Conservation (phyloP, 129 eudicot species). For the Pulicaria dysenterica region DNA sequence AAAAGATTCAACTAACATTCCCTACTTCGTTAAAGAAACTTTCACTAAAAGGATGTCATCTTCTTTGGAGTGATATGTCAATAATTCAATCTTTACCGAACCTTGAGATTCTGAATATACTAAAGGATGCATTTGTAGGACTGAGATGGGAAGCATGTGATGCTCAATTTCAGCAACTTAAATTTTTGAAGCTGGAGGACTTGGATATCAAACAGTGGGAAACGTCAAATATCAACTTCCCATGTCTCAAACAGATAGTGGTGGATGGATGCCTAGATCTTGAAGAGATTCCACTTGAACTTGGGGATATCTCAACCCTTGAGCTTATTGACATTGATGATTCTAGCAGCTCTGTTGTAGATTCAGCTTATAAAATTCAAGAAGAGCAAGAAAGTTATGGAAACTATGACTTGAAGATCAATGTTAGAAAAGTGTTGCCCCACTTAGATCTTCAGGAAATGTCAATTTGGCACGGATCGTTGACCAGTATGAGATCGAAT, state of each 20-base stretch:
- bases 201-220: conserved; percentile 24
- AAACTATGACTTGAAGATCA: conserved; percentile 21
- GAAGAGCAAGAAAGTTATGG: conserved; percentile 17
- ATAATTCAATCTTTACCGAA: conserved; percentile 37
- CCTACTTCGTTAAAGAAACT: conserved; percentile 38
- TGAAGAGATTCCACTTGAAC: conserved; percentile 28
- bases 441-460: no score
- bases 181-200: conserved; percentile 20
- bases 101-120: conserved; percentile 43
- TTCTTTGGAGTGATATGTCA: conserved; percentile 38
- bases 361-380: conserved; percentile 8
- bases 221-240: conserved; percentile 23
- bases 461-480: no score
- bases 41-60: conserved; percentile 13
- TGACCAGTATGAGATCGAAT: no score
- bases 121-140: conserved; percentile 37
- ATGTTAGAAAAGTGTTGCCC: background rate
- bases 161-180: conserved; percentile 36
- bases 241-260: conserved; percentile 24
- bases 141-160: conserved; percentile 28
- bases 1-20: conserved; percentile 4
- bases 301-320: conserved; percentile 33
- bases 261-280: conserved; percentile 10
- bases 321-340: conserved; percentile 17
- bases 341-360: background rate